These are phyloP conservation scores for Raddia distichophylla DNA, from an alignment of 176 grass and related monocot genomes.

Conservation along the genomic window DNA sequence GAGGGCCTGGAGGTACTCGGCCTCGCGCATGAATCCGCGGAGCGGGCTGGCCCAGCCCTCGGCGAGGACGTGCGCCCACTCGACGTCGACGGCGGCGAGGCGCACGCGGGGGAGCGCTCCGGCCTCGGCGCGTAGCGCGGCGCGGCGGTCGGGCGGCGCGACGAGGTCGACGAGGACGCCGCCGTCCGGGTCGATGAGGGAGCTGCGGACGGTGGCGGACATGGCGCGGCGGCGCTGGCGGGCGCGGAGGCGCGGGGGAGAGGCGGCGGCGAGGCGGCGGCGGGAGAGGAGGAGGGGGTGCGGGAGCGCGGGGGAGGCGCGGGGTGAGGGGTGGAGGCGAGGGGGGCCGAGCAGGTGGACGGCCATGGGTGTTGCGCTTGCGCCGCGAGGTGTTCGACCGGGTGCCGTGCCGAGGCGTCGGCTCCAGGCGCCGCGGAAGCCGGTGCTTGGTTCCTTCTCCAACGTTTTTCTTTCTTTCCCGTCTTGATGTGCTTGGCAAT, in stretches of 20 bases:
- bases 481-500: too few relatives aligned
- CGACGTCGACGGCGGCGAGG: slow-evolving; percentile 61
- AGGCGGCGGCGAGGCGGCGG: background rate
- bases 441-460: too few relatives aligned
- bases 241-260: background rate
- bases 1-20: slow-evolving; percentile 83
- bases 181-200: slow-evolving; percentile 95
- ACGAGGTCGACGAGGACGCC: slow-evolving; percentile 71
- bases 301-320: background rate
- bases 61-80: slow-evolving; percentile 93
- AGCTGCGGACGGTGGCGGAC: slow-evolving; percentile 50
- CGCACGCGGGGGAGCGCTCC: slow-evolving; percentile 46
- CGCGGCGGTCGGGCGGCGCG: slow-evolving; percentile 23
- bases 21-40: slow-evolving; percentile 87
- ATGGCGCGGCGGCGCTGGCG: slow-evolving; percentile 26
- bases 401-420: too few relatives aligned
- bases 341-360: slow-evolving; percentile 44
- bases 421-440: too few relatives aligned
- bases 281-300: slow-evolving; percentile 16
- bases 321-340: slow-evolving; percentile 18
- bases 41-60: slow-evolving; percentile 96
- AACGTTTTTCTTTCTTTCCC: too few relatives aligned
- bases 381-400: slow-evolving; percentile 21
- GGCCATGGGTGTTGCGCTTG: slow-evolving; percentile 40
- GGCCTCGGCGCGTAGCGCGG: slow-evolving; percentile 57